A percentile compares a stretch with the other conserved stretches of the same genome.
phyloP scores from a whole-genome alignment of 163 green algal species.

The Volvox carteri region DNA sequence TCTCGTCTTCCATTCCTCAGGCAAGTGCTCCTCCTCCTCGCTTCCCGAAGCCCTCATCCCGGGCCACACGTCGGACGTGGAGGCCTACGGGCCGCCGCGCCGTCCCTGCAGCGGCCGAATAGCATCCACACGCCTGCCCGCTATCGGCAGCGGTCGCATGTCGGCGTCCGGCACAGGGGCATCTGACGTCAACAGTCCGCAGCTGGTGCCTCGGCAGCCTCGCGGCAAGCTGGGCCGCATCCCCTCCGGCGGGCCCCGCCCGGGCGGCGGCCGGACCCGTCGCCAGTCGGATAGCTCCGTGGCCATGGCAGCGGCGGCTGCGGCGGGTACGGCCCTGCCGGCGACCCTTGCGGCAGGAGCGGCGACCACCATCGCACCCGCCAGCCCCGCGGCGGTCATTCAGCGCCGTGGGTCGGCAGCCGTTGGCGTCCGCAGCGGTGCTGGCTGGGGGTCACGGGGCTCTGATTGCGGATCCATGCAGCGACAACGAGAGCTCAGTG shows the following conservation, averaged over 20 bases:
- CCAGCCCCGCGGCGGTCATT: neutral
- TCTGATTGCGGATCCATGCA: neutral
- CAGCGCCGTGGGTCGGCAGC: neutral
- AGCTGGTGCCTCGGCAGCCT: neutral
- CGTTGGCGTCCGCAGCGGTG: neutral
- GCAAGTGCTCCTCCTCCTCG: slow-evolving; percentile 3
- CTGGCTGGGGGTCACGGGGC: neutral
- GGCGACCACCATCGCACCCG: neutral
- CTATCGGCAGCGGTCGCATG: slow-evolving; percentile 24
- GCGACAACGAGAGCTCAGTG: neutral
- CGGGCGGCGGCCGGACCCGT: neutral
- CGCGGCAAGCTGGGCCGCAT: neutral
- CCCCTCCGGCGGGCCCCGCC: neutral
- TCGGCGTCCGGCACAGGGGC: neutral
- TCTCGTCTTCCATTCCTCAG: neutral
- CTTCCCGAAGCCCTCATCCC: neutral
- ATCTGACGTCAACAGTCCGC: neutral
- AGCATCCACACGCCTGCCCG: neutral
- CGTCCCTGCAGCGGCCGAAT: neutral
- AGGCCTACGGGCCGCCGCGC: slow-evolving; percentile 6
- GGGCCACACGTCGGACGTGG: slow-evolving; percentile 17
- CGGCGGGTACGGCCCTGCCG: neutral
- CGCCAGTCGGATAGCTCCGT: slow-evolving; percentile 27
- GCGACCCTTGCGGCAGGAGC: neutral
- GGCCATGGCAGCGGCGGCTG: neutral